phyloP scores from a whole-genome alignment of 108 stramenopile species.

The Epithemia pelagica region DNA sequence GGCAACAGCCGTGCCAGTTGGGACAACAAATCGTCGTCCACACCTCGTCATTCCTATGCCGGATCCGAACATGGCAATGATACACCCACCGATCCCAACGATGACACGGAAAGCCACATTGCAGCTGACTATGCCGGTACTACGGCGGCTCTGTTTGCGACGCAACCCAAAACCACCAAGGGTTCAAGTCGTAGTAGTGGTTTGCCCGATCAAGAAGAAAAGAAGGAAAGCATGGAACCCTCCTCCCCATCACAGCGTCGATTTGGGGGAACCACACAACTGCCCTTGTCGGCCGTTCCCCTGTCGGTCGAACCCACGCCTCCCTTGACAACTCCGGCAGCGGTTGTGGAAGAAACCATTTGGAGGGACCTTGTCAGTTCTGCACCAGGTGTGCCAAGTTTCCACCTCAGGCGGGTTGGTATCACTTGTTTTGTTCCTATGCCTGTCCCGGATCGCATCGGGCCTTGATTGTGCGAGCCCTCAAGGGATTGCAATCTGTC shows the following conservation, averaged over 20 bases:
- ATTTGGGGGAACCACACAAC: neutral
- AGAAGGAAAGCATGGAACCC: neutral
- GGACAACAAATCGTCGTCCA: too few relatives aligned
- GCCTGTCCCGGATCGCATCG: slow-evolving; percentile 84
- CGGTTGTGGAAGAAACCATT: slow-evolving; percentile 25
- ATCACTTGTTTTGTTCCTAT: slow-evolving; percentile 68
- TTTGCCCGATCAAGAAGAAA: neutral
- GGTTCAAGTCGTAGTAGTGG: too few relatives aligned
- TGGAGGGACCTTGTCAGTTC: slow-evolving; percentile 49
- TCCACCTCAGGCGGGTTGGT: slow-evolving; percentile 64
- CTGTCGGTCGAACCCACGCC: neutral
- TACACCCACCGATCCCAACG: neutral
- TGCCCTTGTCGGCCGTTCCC: neutral
- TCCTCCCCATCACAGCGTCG: neutral
- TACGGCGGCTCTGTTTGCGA: neutral
- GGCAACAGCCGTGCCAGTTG: neutral
- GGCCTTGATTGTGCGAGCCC: slow-evolving; percentile 65
- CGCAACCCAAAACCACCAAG: neutral
- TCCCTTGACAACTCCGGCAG: slow-evolving; percentile 5
- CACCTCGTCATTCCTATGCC: neutral
- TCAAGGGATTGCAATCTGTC: slow-evolving; percentile 90
- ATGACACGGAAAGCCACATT: neutral
- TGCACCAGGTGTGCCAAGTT: slow-evolving; percentile 54
- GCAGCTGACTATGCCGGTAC: neutral
- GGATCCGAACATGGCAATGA: neutral